phyloP scores from a whole-genome alignment of 1,284 basidiomycete genomes.

The Ceratorhiza oryzae-sativae region DNA sequence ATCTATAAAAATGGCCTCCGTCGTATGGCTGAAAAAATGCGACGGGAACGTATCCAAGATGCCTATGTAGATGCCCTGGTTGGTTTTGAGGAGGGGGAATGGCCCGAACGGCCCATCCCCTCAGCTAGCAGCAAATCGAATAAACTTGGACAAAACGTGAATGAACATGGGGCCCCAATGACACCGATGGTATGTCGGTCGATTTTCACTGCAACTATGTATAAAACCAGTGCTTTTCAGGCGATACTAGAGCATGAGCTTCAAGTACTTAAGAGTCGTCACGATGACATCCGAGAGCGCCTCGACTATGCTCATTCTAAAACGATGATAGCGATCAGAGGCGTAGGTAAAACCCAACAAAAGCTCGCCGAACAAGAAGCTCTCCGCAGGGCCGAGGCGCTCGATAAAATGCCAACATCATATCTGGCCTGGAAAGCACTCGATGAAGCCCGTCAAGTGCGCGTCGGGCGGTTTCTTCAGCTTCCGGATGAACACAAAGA shows the following conservation, averaged over 20 bases:
- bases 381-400: constrained; percentile 10
- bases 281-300: constrained; percentile 27
- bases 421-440: constrained; percentile 9
- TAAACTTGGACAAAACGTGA: background rate
- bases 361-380: background rate
- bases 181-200: constrained; percentile 6
- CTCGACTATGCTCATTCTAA: constrained; percentile 14
- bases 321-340: constrained; percentile 2
- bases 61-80: constrained; percentile 11
- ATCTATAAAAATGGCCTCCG: background rate
- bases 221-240: background rate
- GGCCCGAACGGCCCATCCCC: constrained; percentile 4
- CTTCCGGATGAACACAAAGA: constrained; percentile 31
- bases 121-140: background rate
- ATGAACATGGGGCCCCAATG: background rate
- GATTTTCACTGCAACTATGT: background rate
- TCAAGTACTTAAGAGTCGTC: background rate
- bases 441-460: constrained; percentile 17
- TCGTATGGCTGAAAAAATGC: background rate
- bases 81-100: constrained; percentile 17
- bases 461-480: constrained; percentile 25
- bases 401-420: constrained; percentile 22
- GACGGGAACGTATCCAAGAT: background rate
- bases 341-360: background rate
- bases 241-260: background rate